Percentiles rank a stretch among this genome's conserved stretches.
phyloP scores from a whole-genome alignment of 1,284 basidiomycete genomes.

The Puccinia polysora region DNA sequence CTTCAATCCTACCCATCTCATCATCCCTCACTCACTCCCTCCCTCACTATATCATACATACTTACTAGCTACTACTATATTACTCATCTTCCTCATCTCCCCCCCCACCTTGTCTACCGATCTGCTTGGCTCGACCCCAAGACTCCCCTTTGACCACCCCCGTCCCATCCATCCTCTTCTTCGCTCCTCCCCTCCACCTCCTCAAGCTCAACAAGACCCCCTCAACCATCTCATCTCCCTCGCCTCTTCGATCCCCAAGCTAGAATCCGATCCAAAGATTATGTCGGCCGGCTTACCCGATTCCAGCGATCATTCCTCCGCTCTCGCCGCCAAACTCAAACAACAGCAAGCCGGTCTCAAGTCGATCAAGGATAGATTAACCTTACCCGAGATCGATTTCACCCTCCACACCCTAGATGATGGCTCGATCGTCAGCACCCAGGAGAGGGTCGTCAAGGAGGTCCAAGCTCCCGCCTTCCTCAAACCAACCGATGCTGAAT shows the following conservation, averaged over 20 bases:
- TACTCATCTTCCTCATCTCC: too few relatives aligned
- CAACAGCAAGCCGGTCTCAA: constrained; percentile 44
- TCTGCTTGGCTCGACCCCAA: too few relatives aligned
- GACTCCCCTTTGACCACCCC: too few relatives aligned
- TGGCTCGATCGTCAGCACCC: constrained; percentile 75
- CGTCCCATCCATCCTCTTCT: not conserved
- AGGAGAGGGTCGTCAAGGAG: constrained; percentile 80
- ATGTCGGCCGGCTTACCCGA: constrained; percentile 38
- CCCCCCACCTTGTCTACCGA: too few relatives aligned
- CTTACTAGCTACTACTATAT: too few relatives aligned
- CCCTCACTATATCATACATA: too few relatives aligned
- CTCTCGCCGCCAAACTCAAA: constrained; percentile 37
- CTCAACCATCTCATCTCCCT: too few relatives aligned
- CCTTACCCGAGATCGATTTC: constrained; percentile 71
- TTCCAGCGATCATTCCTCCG: constrained; percentile 13
- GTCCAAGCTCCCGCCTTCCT: constrained; percentile 93
- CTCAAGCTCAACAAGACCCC: too few relatives aligned
- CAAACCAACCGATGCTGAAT: constrained; percentile 85
- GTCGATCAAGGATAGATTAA: constrained; percentile 55
- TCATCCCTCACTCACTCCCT: too few relatives aligned
- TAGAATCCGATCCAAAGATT: not conserved
- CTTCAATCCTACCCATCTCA: too few relatives aligned
- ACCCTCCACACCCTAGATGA: constrained; percentile 65
- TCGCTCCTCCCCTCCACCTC: not conserved
- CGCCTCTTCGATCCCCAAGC: not conserved